These are phyloP conservation scores for Toxoplasma gondii DNA, from an alignment of 169 alveolate species.

Conservation along the genomic window DNA sequence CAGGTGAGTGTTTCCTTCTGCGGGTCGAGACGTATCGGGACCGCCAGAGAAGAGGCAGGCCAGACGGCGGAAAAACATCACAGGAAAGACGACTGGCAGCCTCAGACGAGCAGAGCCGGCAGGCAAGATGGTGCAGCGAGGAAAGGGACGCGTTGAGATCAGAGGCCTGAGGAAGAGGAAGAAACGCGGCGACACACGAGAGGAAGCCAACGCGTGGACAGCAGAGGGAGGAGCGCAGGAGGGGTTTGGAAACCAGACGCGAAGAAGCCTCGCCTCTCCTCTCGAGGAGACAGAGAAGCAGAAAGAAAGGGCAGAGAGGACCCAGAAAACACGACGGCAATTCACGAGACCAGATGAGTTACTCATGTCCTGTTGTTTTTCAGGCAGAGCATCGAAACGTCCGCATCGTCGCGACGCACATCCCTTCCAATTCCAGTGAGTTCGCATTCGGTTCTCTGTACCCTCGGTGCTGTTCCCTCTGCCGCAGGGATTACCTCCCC, in stretches of 20 bases:
- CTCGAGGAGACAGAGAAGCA: too few relatives aligned
- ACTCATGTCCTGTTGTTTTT: neutral
- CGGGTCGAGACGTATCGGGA: too few relatives aligned
- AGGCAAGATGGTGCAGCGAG: neutral
- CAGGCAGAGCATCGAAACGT: constrained; percentile 7
- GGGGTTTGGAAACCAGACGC: neutral
- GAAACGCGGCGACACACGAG: neutral
- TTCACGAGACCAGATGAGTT: too few relatives aligned
- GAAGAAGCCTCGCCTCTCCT: neutral
- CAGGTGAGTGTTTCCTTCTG: neutral
- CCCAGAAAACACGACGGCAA: too few relatives aligned
- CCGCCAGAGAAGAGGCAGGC: too few relatives aligned
- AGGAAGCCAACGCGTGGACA: neutral
- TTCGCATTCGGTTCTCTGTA: neutral
- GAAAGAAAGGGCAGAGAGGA: too few relatives aligned
- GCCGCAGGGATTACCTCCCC: too few relatives aligned
- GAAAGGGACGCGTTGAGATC: too few relatives aligned
- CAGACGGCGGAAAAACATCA: too few relatives aligned
- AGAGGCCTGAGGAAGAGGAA: neutral
- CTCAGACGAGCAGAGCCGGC: neutral
- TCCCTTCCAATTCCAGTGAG: neutral
- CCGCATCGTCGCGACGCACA: neutral
- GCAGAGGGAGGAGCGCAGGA: neutral
- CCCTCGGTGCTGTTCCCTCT: too few relatives aligned
- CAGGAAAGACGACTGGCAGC: too few relatives aligned